Evolutionary conservation across 2,329 filamentous ascomycete genomes (phyloP).

Genomic region (Botryotinia calthae): DNA sequence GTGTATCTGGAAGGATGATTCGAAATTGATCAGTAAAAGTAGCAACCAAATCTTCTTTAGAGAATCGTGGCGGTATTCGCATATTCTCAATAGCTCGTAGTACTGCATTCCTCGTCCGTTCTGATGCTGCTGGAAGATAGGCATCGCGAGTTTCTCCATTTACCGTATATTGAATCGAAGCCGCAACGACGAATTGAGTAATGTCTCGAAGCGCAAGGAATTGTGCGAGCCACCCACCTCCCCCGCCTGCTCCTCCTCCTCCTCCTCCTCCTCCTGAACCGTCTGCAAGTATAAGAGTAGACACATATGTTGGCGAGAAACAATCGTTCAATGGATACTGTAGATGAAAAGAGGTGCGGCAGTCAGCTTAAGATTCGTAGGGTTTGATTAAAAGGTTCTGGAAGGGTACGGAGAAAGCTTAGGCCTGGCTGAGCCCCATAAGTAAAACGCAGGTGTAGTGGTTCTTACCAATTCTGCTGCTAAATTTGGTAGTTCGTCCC

Average conservation of each 20-base stretch:
- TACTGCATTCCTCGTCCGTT: conserved; percentile 41
- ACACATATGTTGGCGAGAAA: conserved; percentile 40
- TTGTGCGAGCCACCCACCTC: conserved; percentile 40
- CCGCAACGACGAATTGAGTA: conserved; percentile 42
- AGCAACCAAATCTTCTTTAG: conserved; percentile 40
- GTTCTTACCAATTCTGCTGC: conserved; percentile 41
- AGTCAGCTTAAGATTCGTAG: neutral
- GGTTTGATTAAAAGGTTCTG: neutral
- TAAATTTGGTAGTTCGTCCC: conserved; percentile 41
- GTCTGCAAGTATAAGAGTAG: conserved; percentile 38
- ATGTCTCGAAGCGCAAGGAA: conserved; percentile 44
- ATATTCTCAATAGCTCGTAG: conserved; percentile 41
- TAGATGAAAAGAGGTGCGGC: neutral
- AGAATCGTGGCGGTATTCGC: conserved; percentile 39
- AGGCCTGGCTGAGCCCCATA: neutral
- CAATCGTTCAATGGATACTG: conserved; percentile 43
- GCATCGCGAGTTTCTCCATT: conserved; percentile 40
- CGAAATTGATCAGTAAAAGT: conserved; percentile 41
- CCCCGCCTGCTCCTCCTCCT: neutral
- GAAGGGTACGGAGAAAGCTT: neutral
- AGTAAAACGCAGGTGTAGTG: neutral
- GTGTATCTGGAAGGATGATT: conserved; percentile 42
- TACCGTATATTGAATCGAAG: conserved; percentile 42
- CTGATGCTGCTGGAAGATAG: conserved; percentile 39
- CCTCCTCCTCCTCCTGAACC: conserved; percentile 31